Base-by-base conservation (phyloP, 148 eudicot species). In the Vaccinium myrtillus region DNA sequence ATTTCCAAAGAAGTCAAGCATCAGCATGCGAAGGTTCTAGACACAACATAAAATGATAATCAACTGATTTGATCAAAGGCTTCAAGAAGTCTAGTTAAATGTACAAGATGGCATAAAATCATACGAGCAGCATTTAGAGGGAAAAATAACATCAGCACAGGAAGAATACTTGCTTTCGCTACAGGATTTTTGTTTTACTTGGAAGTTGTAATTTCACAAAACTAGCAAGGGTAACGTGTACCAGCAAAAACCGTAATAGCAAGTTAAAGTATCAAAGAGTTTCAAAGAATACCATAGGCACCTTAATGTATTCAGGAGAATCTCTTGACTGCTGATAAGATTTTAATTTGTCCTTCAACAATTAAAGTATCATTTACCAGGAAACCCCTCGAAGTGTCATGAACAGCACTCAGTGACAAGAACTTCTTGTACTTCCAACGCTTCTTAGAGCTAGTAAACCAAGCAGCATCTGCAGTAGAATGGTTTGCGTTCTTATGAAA, bases 321-420 rank as follows among this genome's bases (percentile, higher is more conserved):
- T 2, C 19, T 7, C 6, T 16, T 79, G 21, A 79, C 67, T 53
- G 59, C 55, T 23, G 80, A 23, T 5, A 55, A 2, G 8, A 15
- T n/a, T 18, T 25, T 55, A 55, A 78, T 8, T 11, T 78, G 43
- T 13, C 19, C 81, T 55, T 78, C 81, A 54, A 55, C 65, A 78
- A 78, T 78, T 36, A 78, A 54, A 27, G 81, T 78, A 54, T 78
- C 65, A 2, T 54, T 78, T 6, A 54, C 18, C 16, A 78, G 36
- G n/a, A n/a, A 78, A 32, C 65, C 65, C 21, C 19, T 78, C 55
- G 81, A 78, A 16, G 15, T 1, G 59, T 79, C 63, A 14, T 13
- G 36, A 30, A 79, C 4, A 30, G 7, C 65, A 30, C 19, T 55
- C 81, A 79, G 3, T 30, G 4, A 50, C 43, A 54, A 16, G 63